Evolutionary conservation across 2,329 filamentous ascomycete genomes (phyloP).

Genomic region (Trichophyton equinum): DNA sequence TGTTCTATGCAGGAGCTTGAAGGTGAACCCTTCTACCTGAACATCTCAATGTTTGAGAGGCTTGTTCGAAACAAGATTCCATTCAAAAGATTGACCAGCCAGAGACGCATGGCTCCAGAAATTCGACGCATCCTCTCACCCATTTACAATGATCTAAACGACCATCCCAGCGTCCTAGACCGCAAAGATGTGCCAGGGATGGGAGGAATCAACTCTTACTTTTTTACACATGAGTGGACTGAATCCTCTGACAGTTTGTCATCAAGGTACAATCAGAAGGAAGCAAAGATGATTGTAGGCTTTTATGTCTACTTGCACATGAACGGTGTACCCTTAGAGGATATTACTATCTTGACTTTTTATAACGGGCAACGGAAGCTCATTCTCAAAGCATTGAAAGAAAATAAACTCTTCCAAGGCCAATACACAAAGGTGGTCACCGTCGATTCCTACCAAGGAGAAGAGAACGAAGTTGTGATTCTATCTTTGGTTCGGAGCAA

Average conservation of each 20-base stretch:
- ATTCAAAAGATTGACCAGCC: conserved; percentile 52
- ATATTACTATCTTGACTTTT: conserved; percentile 74
- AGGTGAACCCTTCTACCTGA: conserved; percentile 50
- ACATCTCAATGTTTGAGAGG: conserved; percentile 68
- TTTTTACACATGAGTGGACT: conserved; percentile 52
- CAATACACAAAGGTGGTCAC: conserved; percentile 53
- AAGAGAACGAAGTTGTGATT: conserved; percentile 75
- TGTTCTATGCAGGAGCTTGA: conserved; percentile 51
- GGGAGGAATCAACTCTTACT: conserved; percentile 47
- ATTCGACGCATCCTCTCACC: conserved; percentile 48
- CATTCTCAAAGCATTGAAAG: conserved; percentile 40
- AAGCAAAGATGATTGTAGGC: conserved; percentile 62
- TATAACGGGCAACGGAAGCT: conserved; percentile 71
- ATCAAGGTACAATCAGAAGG: conserved; percentile 56
- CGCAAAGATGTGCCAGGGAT: conserved; percentile 49
- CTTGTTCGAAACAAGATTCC: conserved; percentile 54
- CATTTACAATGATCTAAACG: conserved; percentile 48
- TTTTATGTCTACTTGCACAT: conserved; percentile 60
- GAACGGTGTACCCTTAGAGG: conserved; percentile 47
- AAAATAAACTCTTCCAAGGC: conserved; percentile 34
- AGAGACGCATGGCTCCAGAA: conserved; percentile 61
- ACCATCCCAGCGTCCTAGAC: conserved; percentile 46
- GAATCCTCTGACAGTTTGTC: conserved; percentile 52
- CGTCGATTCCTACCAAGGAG: conserved; percentile 81
- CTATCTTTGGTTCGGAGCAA: conserved; percentile 70